Percentiles rank a stretch among this genome's conserved stretches.
phyloP scores from a whole-genome alignment of 441 rosid species.

The Manihot esculenta region DNA sequence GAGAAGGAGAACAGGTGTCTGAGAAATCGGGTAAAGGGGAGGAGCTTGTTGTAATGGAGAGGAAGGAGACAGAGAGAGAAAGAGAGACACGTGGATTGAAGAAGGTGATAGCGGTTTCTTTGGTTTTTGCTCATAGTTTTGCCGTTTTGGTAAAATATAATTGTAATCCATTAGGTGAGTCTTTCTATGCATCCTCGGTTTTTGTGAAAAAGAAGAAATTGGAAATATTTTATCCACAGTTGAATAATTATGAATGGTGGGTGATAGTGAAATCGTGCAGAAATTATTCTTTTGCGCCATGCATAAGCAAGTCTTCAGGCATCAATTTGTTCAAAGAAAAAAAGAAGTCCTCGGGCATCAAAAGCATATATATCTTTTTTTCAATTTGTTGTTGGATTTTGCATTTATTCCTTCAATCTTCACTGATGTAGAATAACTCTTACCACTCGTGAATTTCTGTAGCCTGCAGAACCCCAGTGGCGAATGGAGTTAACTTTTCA shows the following conservation, averaged over 20 bases:
- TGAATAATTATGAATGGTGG: not conserved
- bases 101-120: conserved; percentile 16
- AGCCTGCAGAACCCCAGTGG: not conserved
- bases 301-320: not conserved
- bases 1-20: conserved; percentile 21
- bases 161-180: not conserved
- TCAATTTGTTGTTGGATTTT: not conserved
- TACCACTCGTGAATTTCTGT: not conserved
- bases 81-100: conserved; percentile 20
- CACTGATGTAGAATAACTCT: not conserved
- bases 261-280: not conserved
- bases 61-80: not conserved
- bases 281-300: conserved; percentile 1
- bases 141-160: not conserved
- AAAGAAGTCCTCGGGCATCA: no score
- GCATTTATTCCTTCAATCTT: not conserved
- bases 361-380: not conserved
- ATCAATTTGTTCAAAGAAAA: no score
- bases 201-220: not conserved
- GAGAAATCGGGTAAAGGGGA: conserved; percentile 7
- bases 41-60: conserved; percentile 2
- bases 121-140: not conserved
- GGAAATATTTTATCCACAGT: not conserved
- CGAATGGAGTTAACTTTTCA: not conserved
- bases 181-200: conserved; percentile 8